Percentiles rank a stretch among this genome's conserved stretches.
phyloP scores from a whole-genome alignment of 495 filamentous ascomycete genomes.

The Neurospora pannonica region DNA sequence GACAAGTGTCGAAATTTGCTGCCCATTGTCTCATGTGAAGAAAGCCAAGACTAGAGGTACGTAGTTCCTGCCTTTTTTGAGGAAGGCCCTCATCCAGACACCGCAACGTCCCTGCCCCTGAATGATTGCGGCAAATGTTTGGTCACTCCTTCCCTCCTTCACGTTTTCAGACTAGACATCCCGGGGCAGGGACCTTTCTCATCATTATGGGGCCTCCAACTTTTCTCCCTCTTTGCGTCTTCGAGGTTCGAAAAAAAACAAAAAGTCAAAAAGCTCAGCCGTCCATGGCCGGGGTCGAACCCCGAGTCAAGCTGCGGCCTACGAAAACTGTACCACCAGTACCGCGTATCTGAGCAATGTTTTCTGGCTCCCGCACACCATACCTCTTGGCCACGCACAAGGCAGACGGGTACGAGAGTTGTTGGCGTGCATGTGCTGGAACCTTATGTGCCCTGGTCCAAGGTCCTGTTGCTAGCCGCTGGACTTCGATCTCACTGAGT shows the following conservation, averaged over 20 bases:
- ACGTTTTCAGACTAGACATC: background rate
- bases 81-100: background rate
- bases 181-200: background rate
- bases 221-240: background rate
- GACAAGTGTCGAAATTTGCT: background rate
- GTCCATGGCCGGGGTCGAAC: background rate
- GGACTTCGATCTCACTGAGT: background rate
- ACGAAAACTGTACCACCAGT: background rate
- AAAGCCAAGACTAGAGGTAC: background rate
- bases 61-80: background rate
- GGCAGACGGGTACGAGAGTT: background rate
- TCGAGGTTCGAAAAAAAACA: background rate
- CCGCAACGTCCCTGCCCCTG: background rate
- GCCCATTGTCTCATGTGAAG: background rate
- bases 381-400: background rate
- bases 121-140: background rate
- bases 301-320: background rate
- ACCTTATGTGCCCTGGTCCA: background rate
- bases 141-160: background rate
- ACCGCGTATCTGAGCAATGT: background rate
- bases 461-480: background rate
- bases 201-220: background rate
- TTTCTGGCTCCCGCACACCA: background rate
- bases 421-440: background rate
- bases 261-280: background rate